Evolutionary conservation across 176 grass and related monocot species (phyloP).

Genomic region (Ensete ventricosum): DNA sequence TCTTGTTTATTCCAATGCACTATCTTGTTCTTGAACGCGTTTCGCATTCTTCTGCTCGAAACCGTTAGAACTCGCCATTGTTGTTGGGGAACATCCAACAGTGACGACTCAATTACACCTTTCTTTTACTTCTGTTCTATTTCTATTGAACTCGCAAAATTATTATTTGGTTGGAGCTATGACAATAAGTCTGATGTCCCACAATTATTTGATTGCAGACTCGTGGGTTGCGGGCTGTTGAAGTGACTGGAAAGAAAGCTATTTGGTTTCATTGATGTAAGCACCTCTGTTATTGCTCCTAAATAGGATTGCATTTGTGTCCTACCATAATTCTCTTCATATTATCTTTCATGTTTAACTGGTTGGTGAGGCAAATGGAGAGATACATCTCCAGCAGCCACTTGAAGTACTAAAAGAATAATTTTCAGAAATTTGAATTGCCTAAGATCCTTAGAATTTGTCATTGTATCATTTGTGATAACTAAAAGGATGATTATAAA

Average conservation of each 20-base stretch:
- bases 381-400: too few species aligned
- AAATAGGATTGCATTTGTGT: not conserved
- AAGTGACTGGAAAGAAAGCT: conserved; percentile 41
- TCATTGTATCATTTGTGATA: too few species aligned
- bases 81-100: not conserved
- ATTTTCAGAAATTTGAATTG: too few species aligned
- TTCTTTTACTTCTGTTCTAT: not conserved
- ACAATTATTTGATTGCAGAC: conserved; percentile 31
- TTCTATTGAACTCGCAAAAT: not conserved
- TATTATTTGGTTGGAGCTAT: not conserved
- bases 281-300: not conserved
- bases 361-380: too few species aligned
- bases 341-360: too few species aligned
- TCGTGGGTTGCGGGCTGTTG: conserved; percentile 46
- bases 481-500: too few species aligned
- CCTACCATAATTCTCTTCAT: not conserved
- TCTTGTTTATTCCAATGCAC: too few species aligned
- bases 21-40: not conserved
- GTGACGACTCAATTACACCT: not conserved
- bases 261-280: conserved; percentile 66
- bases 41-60: not conserved
- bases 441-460: too few species aligned
- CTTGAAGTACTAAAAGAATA: too few species aligned
- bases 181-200: not conserved
- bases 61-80: not conserved